Evolutionary conservation across 163 green algal genomes (phyloP), one percentile per base, ranked within the genome.

Genomic region (Picocystis sp.): DNA sequence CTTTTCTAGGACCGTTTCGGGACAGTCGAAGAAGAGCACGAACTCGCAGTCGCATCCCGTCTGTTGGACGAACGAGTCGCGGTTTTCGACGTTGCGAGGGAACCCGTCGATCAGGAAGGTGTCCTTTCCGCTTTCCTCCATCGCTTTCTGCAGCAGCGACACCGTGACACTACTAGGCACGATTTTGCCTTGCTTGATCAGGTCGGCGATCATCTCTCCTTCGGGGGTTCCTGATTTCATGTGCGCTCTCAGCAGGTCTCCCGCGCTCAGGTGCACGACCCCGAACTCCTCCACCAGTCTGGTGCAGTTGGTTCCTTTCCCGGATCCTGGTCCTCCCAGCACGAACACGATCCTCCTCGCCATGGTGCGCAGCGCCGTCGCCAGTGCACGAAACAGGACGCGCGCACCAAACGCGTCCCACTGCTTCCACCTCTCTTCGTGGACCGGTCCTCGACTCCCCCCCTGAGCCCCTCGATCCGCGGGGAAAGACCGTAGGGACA

Each of bases 21-120:
- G 80, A 73, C 87, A 95, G 58, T 94, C 83, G 55, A 95, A 94
- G 69, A 92, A 94, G 42, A 96, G 68, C 6, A 95, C 74, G 55
- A 93, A 78, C 22, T 76, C 64, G 50, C 81, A 87, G 57, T 83
- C 60, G 22, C 81, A 80, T 13, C 78, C 80, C 6, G 80, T 91
- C 77, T 87, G 74, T 35, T 78, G 64, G 42, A 89, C 74, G 64
- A 89, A 94, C 10, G 76, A 64, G 2, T 72, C 63, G 1, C 83
- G 66, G 67, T 94, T 94, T 64, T 94, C 85, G 49, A 80, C 66
- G 58, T 94, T 93, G n/a, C 85, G 63, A 1, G 85, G 85, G 59
- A 94, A 94, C 24, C 85, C 85, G 56, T 94, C 85, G 34, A 94
- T 93, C 3, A 94, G 63, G 47, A 94, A 88, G 35, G 69, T 70